Conservation (phyloP, 805 yeast genomes). For the Suhomyces sp. region DNA sequence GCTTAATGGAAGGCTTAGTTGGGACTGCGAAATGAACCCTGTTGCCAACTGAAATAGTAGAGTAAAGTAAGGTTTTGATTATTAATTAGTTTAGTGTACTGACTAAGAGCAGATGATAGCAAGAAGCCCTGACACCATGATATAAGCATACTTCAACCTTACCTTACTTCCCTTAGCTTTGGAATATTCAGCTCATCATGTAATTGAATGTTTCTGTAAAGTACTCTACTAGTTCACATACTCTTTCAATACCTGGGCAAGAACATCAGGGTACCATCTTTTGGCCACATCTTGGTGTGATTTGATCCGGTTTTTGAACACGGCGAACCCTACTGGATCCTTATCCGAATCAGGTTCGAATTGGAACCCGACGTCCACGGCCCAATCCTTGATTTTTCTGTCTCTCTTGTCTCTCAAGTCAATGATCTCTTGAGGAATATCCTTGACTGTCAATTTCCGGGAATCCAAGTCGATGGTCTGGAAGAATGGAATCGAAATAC, state of each 20-base stretch:
- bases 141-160: too few relatives aligned
- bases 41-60: too few relatives aligned
- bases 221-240: too few relatives aligned
- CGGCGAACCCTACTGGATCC: conserved; percentile 48
- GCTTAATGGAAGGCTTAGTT: too few relatives aligned
- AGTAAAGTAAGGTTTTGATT: too few relatives aligned
- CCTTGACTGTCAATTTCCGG: conserved; percentile 26
- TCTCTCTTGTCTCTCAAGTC: conserved; percentile 37
- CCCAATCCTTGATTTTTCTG: conserved; percentile 32
- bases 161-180: too few relatives aligned
- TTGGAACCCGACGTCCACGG: conserved; percentile 40
- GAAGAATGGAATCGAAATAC: conserved; percentile 50
- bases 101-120: too few relatives aligned
- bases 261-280: conserved; percentile 44
- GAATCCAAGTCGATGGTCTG: conserved; percentile 46
- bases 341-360: conserved; percentile 34
- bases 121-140: too few relatives aligned
- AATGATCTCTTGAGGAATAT: conserved; percentile 29
- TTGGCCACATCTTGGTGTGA: conserved; percentile 45
- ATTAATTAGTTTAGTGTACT: too few relatives aligned
- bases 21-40: too few relatives aligned
- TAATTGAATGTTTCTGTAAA: too few relatives aligned
- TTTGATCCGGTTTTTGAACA: conserved; percentile 45
- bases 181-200: too few relatives aligned
- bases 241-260: conserved; percentile 30